These are phyloP conservation scores for Tieghemostelium lacteum DNA, from an alignment of 78 protist genomes.

Conservation along the genomic window DNA sequence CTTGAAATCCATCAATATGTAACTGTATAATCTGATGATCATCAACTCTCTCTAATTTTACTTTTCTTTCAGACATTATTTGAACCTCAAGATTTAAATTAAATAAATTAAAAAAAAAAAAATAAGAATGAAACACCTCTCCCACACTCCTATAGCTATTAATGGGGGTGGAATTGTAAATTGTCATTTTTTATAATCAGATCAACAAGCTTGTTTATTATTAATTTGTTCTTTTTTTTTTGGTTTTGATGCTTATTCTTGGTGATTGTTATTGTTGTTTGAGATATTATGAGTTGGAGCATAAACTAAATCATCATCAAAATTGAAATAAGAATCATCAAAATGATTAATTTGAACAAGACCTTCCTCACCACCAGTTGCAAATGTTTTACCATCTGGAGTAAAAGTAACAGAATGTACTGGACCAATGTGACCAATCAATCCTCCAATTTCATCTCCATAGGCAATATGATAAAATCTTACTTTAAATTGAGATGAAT, in stretches of 20 bases:
- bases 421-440: conserved; percentile 81
- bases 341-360: conserved; percentile 44
- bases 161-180: too few species aligned
- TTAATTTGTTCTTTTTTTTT: too few species aligned
- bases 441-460: conserved; percentile 76
- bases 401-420: conserved; percentile 72
- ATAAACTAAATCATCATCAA: conserved; percentile 49
- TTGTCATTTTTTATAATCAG: too few species aligned
- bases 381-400: conserved; percentile 72
- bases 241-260: too few species aligned
- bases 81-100: conserved; percentile 43
- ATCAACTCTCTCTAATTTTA: neutral
- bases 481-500: conserved; percentile 86
- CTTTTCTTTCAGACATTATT: neutral
- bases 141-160: conserved; percentile 72
- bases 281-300: too few species aligned
- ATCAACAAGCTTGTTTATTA: too few species aligned
- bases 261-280: too few species aligned
- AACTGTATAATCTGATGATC: neutral
- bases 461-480: conserved; percentile 89
- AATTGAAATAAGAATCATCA: conserved; percentile 52
- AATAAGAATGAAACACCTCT: conserved; percentile 42
- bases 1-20: conserved; percentile 17
- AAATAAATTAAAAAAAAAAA: conserved; percentile 25
- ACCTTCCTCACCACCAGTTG: conserved; percentile 80